Evolutionary conservation across 805 yeast species (phyloP).

Genomic region (Grigorovia jiainica): DNA sequence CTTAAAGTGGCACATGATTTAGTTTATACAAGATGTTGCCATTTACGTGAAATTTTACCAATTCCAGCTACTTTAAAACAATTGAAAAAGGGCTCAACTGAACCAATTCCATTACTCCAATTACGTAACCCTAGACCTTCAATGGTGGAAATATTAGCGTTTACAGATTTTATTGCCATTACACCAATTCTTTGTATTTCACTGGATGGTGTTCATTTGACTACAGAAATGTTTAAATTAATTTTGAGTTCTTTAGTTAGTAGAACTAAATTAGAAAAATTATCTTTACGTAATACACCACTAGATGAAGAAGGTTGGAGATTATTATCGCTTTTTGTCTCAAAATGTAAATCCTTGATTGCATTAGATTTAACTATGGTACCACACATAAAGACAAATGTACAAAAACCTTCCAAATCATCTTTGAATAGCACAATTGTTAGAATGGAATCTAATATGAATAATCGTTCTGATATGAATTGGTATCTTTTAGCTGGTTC

Average conservation of each 20-base stretch:
- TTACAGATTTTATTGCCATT: conserved; percentile 77
- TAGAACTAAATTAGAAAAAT: conserved; percentile 55
- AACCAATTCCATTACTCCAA: conserved; percentile 73
- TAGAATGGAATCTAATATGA: conserved; percentile 32
- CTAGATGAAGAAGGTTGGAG: conserved; percentile 74
- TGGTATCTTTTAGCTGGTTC: conserved; percentile 78
- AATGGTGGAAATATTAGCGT: conserved; percentile 74
- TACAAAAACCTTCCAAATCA: conserved; percentile 31
- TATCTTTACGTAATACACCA: conserved; percentile 73
- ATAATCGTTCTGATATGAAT: conserved; percentile 59
- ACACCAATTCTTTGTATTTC: conserved; percentile 74
- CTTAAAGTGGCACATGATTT: conserved; percentile 46
- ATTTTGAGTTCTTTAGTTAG: conserved; percentile 56
- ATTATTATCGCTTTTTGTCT: conserved; percentile 64
- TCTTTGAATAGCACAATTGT: conserved; percentile 18
- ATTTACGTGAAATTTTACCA: conserved; percentile 81
- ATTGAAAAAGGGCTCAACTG: conserved; percentile 59
- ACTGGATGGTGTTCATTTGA: conserved; percentile 68
- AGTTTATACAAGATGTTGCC: conserved; percentile 87
- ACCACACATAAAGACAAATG: conserved; percentile 30
- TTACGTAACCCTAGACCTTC: conserved; percentile 83
- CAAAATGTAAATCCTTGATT: conserved; percentile 48
- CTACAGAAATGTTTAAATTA: conserved; percentile 66
- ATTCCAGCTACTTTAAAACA: conserved; percentile 84
- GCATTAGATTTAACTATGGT: conserved; percentile 55